Conservation (phyloP, 306 rosid species). For the Boehmeria nivea region DNA sequence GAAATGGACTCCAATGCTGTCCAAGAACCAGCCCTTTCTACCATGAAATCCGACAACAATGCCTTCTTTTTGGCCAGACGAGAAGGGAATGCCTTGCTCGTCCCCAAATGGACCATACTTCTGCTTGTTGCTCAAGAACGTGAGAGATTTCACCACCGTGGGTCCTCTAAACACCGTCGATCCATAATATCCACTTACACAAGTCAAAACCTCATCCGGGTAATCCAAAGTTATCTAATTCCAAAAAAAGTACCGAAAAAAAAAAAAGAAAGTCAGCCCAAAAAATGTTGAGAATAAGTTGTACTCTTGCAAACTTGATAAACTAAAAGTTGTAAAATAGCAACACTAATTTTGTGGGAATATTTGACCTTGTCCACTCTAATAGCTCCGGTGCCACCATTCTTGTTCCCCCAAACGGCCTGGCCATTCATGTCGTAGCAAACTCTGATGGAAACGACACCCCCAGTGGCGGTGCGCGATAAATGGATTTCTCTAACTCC, state of each 20-base stretch:
- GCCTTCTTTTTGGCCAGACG: conserved; percentile 10
- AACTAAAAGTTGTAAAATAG: too few species aligned
- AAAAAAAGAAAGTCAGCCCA: too few species aligned
- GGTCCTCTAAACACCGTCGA: conserved; percentile 9
- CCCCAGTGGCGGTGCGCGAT: conserved; percentile 26
- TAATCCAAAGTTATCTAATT: conserved; percentile 9
- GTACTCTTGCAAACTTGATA: too few species aligned
- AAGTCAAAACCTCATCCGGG: conserved; percentile 10
- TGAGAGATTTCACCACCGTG: conserved; percentile 1
- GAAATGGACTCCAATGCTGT: conserved; percentile 8
- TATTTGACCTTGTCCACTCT: conserved; percentile 18
- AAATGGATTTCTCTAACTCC: conserved; percentile 55
- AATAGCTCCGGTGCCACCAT: conserved; percentile 13
- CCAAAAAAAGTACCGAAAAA: too few species aligned
- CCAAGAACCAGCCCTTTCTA: conserved; percentile 3
- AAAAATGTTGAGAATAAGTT: conserved; percentile 1
- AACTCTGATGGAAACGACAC: conserved; percentile 4
- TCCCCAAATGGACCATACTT: conserved; percentile 21
- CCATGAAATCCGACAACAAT: conserved; percentile 17
- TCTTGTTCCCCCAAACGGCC: conserved; percentile 15
- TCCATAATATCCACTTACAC: conserved; percentile 17
- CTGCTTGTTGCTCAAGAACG: conserved; percentile 8
- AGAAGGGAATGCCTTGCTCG: conserved; percentile 15
- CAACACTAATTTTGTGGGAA: too few species aligned
- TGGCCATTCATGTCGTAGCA: conserved; percentile 14